Evolutionary conservation across 2,329 filamentous ascomycete species (phyloP), one percentile per base, ranked within the genome.

Genomic region (Paraphaeosphaeria minitans): DNA sequence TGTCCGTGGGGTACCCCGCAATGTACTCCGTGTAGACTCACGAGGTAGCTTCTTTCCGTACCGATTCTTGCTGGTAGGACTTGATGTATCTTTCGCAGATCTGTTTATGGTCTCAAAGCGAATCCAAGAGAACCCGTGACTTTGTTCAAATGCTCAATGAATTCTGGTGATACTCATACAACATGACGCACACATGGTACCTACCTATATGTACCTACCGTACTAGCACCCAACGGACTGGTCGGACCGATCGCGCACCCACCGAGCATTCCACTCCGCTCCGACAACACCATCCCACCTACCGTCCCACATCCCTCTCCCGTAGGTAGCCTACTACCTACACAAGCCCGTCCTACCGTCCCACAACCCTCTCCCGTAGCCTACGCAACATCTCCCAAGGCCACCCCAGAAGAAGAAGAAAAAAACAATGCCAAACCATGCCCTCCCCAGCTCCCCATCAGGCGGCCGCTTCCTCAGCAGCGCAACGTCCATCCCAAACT

Each of bases 381-480:
- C 7, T 35, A 19, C 41, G 24, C 19, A 24, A 22, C 14, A 46
- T 4, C 27, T 4, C 16, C 51, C 31, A 45, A n/a, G 29, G 19
- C 39, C 51, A 53, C 19, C 3, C 8, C 21, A 45, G 24, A 10
- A 46, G 14, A 29, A 12, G 35, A 10, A 35, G 9, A 46, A 14
- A 29, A 12, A 43, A 10, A 24, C 33, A 13, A 53, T 21, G 16
- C 46, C 31, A 13, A 24, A 10, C 27, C 51, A 53, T 1, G 35
- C 8, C 14, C 14, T 53, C 51, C 13, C n/a, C 19, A 46, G 19
- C 6, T 13, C 35, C 16, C 46, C 37, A 47, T 60, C 58, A 12
- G 58, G 58, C 37, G 58, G 58, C 33, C 37, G 51, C 48, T 60
- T 57, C 7, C 29, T 53, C 3, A 55, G 55, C 47, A 31, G 14